Conservation (phyloP, 768 basidiomycete species). For the Russula olivacea region DNA sequence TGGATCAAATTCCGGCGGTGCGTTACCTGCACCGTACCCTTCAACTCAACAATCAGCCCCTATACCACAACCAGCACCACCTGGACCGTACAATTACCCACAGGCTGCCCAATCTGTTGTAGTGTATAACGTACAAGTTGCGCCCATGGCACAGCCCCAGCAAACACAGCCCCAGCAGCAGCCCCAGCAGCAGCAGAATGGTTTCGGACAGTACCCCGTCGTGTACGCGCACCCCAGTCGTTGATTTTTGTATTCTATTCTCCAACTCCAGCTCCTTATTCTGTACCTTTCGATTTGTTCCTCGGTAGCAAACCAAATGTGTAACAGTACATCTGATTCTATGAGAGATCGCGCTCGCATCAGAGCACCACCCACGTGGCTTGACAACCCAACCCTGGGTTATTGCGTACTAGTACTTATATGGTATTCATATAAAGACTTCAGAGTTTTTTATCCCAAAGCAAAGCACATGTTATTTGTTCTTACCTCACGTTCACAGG, state of each 20-base stretch:
- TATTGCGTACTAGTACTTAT: no score
- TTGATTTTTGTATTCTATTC: conserved; percentile 3
- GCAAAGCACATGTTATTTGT: no score
- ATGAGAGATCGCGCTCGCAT: no score
- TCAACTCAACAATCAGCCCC: conserved; percentile 58
- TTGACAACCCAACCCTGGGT: no score
- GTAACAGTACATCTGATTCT: conserved; percentile 6
- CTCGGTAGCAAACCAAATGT: conserved; percentile 5
- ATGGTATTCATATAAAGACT: no score
- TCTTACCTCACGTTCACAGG: no score
- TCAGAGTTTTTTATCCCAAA: no score
- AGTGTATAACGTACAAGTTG: conserved; percentile 22
- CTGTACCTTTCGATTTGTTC: conserved; percentile 4
- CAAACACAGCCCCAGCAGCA: conserved; percentile 26
- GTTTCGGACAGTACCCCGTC: conserved; percentile 26
- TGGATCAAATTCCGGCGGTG: conserved; percentile 38
- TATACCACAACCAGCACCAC: conserved; percentile 30
- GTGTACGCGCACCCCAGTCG: conserved; percentile 23
- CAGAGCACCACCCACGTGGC: no score
- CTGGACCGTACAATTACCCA: conserved; percentile 50
- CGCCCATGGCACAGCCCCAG: conserved; percentile 34
- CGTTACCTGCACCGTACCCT: conserved; percentile 30
- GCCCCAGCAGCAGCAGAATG: conserved; percentile 22
- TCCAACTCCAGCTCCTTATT: background rate
- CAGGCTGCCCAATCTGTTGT: conserved; percentile 48